Percentiles rank a stretch among this genome's conserved stretches.
Conservation (phyloP, 257 asterid genomes). For the Cynanchum wilfordii region DNA sequence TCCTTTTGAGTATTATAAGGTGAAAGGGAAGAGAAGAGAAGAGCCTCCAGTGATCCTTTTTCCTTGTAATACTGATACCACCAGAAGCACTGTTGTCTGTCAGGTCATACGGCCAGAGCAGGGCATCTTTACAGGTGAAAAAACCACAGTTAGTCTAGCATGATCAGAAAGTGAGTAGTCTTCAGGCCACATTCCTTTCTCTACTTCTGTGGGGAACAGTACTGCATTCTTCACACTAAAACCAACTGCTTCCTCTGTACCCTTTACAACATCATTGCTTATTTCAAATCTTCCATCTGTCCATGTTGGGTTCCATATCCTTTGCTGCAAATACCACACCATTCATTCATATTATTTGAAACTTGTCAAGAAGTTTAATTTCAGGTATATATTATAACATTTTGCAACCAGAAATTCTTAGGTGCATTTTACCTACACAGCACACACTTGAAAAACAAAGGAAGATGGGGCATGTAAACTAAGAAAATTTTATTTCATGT, state of each 20-base stretch:
- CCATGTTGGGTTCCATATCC: conserved; percentile 71
- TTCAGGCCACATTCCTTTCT: conserved; percentile 94
- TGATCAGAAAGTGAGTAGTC: conserved; percentile 95
- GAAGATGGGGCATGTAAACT: no score
- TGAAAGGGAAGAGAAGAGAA: neutral
- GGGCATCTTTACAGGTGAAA: conserved; percentile 83
- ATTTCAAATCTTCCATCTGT: conserved; percentile 45
- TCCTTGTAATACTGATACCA: neutral
- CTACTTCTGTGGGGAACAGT: conserved; percentile 89
- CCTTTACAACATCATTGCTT: conserved; percentile 32
- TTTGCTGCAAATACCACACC: conserved; percentile 41
- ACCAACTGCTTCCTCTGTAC: conserved; percentile 74
- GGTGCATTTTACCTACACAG: no score
- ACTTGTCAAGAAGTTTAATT: neutral
- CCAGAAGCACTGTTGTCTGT: conserved; percentile 9
- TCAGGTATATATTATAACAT: neutral
- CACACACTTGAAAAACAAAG: no score
- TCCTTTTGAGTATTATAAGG: conserved; percentile 3
- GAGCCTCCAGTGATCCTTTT: neutral
- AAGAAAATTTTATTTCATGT: no score
- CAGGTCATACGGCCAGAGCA: conserved; percentile 53
- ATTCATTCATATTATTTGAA: neutral
- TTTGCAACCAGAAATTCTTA: no score
- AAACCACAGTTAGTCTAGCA: conserved; percentile 87
- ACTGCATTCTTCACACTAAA: conserved; percentile 88